Conservation (phyloP, 202 grass and related monocot species). For the Zizania palustris region DNA sequence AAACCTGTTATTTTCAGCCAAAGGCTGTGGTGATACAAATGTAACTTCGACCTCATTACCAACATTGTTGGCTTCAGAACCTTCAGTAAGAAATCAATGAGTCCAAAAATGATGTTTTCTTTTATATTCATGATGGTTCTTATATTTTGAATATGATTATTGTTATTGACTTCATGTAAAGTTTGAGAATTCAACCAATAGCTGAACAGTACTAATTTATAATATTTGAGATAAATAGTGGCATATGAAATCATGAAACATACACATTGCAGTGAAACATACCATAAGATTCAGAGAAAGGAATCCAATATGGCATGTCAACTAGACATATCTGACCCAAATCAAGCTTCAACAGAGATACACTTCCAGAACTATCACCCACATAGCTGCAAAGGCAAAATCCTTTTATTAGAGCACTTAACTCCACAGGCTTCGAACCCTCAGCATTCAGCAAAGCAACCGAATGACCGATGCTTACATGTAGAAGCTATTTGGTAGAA, state of each 20-base stretch:
- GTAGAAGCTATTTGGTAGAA: constrained; percentile 55
- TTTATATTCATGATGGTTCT: neutral
- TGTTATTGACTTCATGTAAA: constrained; percentile 6
- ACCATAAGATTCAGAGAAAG: constrained; percentile 88
- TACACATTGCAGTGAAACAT: constrained; percentile 16
- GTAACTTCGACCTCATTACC: constrained; percentile 49
- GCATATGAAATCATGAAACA: neutral
- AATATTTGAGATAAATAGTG: neutral
- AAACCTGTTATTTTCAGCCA: constrained; percentile 73
- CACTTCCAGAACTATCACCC: constrained; percentile 53
- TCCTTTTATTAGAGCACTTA: neutral
- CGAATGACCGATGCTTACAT: constrained; percentile 51
- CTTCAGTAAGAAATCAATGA: constrained; percentile 36
- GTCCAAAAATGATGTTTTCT: neutral
- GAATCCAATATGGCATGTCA: constrained; percentile 80
- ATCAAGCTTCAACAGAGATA: constrained; percentile 83
- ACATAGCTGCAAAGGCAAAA: neutral
- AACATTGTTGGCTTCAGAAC: constrained; percentile 43
- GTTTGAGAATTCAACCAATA: neutral
- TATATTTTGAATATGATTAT: neutral
- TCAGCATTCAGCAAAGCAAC: neutral
- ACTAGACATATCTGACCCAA: constrained; percentile 53
- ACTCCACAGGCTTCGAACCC: neutral
- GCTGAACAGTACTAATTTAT: neutral
- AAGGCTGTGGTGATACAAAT: constrained; percentile 64